phyloP scores from a whole-genome alignment of 2,329 filamentous ascomycete genomes.

The Bipolaris victoriae region DNA sequence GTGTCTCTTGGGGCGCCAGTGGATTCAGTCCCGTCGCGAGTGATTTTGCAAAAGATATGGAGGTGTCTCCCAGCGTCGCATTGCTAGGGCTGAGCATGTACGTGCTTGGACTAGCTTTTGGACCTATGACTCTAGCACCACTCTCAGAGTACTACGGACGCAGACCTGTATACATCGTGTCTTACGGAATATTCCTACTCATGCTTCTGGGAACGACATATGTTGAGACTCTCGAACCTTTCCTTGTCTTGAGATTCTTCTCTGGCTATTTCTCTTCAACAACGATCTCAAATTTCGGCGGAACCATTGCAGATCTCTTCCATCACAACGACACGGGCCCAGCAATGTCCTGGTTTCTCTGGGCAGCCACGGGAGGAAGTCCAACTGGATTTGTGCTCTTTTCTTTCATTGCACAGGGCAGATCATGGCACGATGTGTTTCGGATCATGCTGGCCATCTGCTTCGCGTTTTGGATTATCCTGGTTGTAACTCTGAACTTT shows the following conservation, averaged over 20 bases:
- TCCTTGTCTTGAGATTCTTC: slow-evolving; percentile 53
- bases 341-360: slow-evolving; percentile 54
- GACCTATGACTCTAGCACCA: slow-evolving; percentile 46
- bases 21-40: slow-evolving; percentile 54
- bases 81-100: slow-evolving; percentile 56
- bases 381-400: slow-evolving; percentile 56
- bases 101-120: slow-evolving; percentile 55
- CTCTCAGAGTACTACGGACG: slow-evolving; percentile 52
- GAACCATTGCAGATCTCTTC: slow-evolving; percentile 55
- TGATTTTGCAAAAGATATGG: slow-evolving; percentile 53
- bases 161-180: slow-evolving; percentile 52
- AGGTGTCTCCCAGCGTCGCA: slow-evolving; percentile 49
- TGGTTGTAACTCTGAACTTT: slow-evolving; percentile 46
- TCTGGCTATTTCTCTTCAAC: slow-evolving; percentile 55
- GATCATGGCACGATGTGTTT: slow-evolving; percentile 54
- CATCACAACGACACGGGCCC: slow-evolving; percentile 51
- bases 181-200: slow-evolving; percentile 53
- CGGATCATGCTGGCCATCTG: slow-evolving; percentile 56
- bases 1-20: slow-evolving; percentile 54
- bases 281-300: slow-evolving; percentile 51
- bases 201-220: slow-evolving; percentile 54
- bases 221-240: slow-evolving; percentile 50
- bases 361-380: slow-evolving; percentile 56
- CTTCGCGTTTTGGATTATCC: slow-evolving; percentile 52
- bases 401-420: slow-evolving; percentile 53